Evolutionary conservation across 176 grass and related monocot species (phyloP).

Genomic region (Oryza australiensis): DNA sequence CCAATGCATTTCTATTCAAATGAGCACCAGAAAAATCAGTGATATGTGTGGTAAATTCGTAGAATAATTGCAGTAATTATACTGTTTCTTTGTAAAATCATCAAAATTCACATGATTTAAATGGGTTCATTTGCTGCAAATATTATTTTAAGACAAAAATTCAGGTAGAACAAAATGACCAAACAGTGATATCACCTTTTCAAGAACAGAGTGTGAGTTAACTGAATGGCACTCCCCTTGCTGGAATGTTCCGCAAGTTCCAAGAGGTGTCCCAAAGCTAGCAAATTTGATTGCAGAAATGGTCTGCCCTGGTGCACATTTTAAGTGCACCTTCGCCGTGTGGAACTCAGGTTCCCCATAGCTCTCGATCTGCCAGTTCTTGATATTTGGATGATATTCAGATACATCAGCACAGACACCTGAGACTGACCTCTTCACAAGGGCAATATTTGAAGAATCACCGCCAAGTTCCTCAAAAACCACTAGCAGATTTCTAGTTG

Average conservation of each 20-base stretch:
- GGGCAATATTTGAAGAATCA: slow-evolving; percentile 73
- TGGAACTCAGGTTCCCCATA: slow-evolving; percentile 55
- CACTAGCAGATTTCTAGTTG: slow-evolving; percentile 81
- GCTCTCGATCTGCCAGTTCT: slow-evolving; percentile 82
- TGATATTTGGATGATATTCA: slow-evolving; percentile 84
- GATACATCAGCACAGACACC: slow-evolving; percentile 95
- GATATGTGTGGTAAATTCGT: not conserved
- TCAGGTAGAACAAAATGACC: not conserved
- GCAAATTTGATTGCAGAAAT: slow-evolving; percentile 96
- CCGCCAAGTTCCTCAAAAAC: slow-evolving; percentile 97
- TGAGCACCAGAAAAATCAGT: not conserved
- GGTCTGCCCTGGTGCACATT: slow-evolving; percentile 69
- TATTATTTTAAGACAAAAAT: not conserved
- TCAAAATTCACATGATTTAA: not conserved
- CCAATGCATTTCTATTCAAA: slow-evolving; percentile 85
- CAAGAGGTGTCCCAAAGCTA: slow-evolving; percentile 90
- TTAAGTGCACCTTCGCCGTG: slow-evolving; percentile 73
- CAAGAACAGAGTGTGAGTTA: slow-evolving; percentile 65
- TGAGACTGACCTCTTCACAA: slow-evolving; percentile 81
- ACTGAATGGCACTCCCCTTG: slow-evolving; percentile 83
- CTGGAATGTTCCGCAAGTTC: slow-evolving; percentile 86
- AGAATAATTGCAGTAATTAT: not conserved
- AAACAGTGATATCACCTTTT: slow-evolving; percentile 57
- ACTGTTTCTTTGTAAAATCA: not conserved
- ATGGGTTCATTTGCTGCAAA: not conserved